Conservation (phyloP, 352 stramenopile genomes). For the Phytophthora macrochlamydospora region DNA sequence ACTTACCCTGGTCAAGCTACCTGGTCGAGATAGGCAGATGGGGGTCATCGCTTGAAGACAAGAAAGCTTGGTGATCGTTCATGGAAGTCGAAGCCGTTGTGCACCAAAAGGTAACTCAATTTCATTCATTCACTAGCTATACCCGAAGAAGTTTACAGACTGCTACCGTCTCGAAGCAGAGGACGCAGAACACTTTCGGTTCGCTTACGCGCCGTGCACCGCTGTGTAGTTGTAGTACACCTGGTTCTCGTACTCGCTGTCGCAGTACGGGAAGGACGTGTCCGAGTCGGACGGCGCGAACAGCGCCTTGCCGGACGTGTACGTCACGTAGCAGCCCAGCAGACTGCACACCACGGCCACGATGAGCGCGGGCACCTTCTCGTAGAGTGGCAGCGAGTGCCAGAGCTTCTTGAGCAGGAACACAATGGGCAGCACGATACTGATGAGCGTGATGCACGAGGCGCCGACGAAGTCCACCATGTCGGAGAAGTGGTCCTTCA, state of each 20-base stretch:
- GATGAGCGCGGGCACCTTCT: conserved; percentile 21
- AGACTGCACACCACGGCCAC: conserved; percentile 19
- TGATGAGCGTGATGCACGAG: conserved; percentile 46
- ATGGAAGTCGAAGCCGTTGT: background rate
- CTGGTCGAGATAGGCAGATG: no score
- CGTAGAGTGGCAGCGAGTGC: conserved; percentile 19
- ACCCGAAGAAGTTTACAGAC: conserved; percentile 11
- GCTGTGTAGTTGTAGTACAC: conserved; percentile 31
- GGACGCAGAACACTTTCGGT: background rate
- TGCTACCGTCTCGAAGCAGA: background rate
- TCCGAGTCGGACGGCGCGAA: conserved; percentile 22
- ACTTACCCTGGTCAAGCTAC: background rate
- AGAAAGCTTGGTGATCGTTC: background rate
- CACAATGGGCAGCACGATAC: conserved; percentile 44
- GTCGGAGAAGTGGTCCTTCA: conserved; percentile 47
- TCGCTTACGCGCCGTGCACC: conserved; percentile 13
- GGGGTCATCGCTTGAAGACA: background rate
- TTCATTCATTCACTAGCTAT: conserved; percentile 3
- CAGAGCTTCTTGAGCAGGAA: conserved; percentile 42
- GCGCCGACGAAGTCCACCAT: conserved; percentile 45
- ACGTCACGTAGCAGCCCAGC: conserved; percentile 25
- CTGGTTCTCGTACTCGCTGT: conserved; percentile 25
- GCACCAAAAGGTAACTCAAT: conserved; percentile 1
- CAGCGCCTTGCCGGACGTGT: conserved; percentile 16
- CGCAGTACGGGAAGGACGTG: conserved; percentile 23